Percentiles rank a stretch among this genome's conserved stretches.
Evolutionary conservation across 768 basidiomycete genomes (phyloP).

Genomic region (Epithele typhae): DNA sequence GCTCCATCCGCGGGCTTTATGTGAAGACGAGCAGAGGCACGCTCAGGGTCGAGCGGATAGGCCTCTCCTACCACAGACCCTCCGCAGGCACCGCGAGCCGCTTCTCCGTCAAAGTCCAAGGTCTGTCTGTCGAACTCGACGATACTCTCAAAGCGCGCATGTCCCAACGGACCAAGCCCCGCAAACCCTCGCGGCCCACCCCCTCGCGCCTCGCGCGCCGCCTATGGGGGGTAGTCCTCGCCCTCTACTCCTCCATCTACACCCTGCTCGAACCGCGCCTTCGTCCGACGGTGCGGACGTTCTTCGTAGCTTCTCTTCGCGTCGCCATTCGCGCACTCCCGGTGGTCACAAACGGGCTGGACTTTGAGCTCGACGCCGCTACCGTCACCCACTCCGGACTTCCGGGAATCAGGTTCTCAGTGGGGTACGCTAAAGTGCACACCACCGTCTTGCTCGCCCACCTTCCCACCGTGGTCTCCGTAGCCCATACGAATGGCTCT

Average conservation of each 20-base stretch:
- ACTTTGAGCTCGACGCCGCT: slow-evolving; percentile 61
- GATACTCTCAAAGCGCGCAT: neutral
- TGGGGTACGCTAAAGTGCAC: slow-evolving; percentile 47
- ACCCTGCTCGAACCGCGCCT: slow-evolving; percentile 51
- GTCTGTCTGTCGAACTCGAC: slow-evolving; percentile 49
- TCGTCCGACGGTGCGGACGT: slow-evolving; percentile 56
- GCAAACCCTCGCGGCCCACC: slow-evolving; percentile 7
- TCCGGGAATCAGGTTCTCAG: slow-evolving; percentile 48
- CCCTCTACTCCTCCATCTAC: slow-evolving; percentile 29
- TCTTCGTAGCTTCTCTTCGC: slow-evolving; percentile 51
- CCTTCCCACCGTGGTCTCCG: slow-evolving; percentile 33
- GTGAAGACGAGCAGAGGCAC: slow-evolving; percentile 50
- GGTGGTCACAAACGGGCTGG: slow-evolving; percentile 59
- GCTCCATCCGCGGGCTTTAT: slow-evolving; percentile 75
- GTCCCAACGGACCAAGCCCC: neutral
- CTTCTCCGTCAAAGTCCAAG: slow-evolving; percentile 60
- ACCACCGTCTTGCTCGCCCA: slow-evolving; percentile 53
- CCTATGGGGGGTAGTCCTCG: slow-evolving; percentile 27
- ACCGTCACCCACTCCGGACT: slow-evolving; percentile 46
- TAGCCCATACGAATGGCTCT: slow-evolving; percentile 12
- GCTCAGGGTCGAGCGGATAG: slow-evolving; percentile 66
- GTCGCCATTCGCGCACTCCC: slow-evolving; percentile 62
- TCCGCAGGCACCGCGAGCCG: slow-evolving; percentile 47
- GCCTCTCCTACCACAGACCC: slow-evolving; percentile 50
- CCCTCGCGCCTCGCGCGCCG: slow-evolving; percentile 33